Evolutionary conservation across 306 rosid genomes (phyloP).

Genomic region (Bauhinia variegata): DNA sequence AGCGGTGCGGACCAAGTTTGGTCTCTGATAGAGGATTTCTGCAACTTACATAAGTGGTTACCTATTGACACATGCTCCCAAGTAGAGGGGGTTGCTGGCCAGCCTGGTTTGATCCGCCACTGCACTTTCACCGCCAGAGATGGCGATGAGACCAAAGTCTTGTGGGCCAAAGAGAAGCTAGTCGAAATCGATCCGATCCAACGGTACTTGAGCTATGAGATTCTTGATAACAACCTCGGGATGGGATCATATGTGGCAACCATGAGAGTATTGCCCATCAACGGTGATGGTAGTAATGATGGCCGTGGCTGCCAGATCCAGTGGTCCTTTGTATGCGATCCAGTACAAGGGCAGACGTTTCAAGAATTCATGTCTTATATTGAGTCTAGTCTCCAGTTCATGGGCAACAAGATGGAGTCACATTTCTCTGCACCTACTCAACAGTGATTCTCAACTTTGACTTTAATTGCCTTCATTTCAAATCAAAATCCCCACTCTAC

Average conservation of each 20-base stretch:
- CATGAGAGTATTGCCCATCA: constrained; percentile 29
- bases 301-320: constrained; percentile 51
- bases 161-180: constrained; percentile 65
- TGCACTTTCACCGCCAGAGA: constrained; percentile 38
- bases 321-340: constrained; percentile 64
- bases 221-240: constrained; percentile 53
- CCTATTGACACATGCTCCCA: constrained; percentile 49
- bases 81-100: constrained; percentile 46
- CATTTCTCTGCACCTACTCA: too few relatives aligned
- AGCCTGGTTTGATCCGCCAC: constrained; percentile 56
- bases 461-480: too few relatives aligned
- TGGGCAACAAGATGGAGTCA: constrained; percentile 47
- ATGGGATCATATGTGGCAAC: constrained; percentile 51
- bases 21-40: constrained; percentile 56
- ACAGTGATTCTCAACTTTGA: too few relatives aligned
- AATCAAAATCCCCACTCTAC: too few relatives aligned
- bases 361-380: constrained; percentile 39
- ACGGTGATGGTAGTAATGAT: neutral
- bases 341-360: constrained; percentile 48
- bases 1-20: constrained; percentile 36
- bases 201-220: constrained; percentile 51
- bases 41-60: constrained; percentile 50
- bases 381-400: constrained; percentile 31
- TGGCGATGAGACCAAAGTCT: neutral
- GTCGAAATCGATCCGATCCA: constrained; percentile 47